Evolutionary conservation across 345 rosid species (phyloP), one percentile per base, ranked within the genome.

Genomic region (Hibiscus syriacus): DNA sequence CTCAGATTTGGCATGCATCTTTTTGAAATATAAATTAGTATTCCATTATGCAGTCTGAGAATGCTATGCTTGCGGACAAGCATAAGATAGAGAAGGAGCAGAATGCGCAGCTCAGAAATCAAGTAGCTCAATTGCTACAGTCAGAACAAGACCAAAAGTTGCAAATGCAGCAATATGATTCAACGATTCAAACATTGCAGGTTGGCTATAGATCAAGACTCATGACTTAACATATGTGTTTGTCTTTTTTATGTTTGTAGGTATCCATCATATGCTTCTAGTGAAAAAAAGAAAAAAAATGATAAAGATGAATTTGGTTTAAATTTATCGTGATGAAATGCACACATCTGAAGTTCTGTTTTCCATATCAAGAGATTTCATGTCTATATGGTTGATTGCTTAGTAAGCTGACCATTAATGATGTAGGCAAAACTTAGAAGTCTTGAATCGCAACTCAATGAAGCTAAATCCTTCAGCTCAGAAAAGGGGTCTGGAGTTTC

Each of bases 1-100:
- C 17, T 55, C 50, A 41, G 58, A 67, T 69, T 66, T 66, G 5
- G 54, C 39, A 39, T 55, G 43, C 25, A 20, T 70, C 54, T 55
- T 22, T 29, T 63, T 65, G 67, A 73, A 45, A 56, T 63, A 53
- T 78, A 53, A 45, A 43, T 11, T 45, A 26, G 29, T 73, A 19
- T 58, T 76, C 19, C 64, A 55, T 64, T 41, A 58, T 81, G 81
- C 94, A 94, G 99, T 83, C 99, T 67, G 97, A 94, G 85, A 90
- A 94, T 80, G 53, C 77, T 68, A 80, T 87, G 83, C 91, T 94
- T 66, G 75, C 76, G 22, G 99, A 90, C 52, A 89, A 89, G 77
- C 88, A 85, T 76, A 90, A 78, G 76, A 72, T 83, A 64, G 99
- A 94, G 81, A 89, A 84, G 80, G 97, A 94, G 74, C 97, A 94